Base-by-base conservation (phyloP, 768 basidiomycete species). In the Collybia sordida region DNA sequence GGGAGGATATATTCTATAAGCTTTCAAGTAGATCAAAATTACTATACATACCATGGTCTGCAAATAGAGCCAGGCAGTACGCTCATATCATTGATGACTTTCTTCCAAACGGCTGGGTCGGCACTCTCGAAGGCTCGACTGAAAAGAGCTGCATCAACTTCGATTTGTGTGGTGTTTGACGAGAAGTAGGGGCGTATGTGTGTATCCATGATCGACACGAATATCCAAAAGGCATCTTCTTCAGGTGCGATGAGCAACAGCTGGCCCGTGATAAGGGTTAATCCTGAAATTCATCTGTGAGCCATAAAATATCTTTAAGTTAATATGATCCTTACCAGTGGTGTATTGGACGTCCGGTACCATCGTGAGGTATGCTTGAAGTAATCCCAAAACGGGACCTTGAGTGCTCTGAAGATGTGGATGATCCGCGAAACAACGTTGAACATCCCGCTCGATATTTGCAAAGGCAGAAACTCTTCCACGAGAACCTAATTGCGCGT, bases 201-300 rank as follows among this genome's bases (percentile, higher is more conserved):
- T 1, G 80, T 78, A 56, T 93, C 89, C 90, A 93, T 93, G 55
- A 93, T 69, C 2, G 89, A 90, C 1, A 89, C 77, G 61, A 93
- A 92, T 17, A 88, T 92, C 90, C 90, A 93, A 64, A 93, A 93
- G 0, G 88, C 90, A 55, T 93, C 91, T 62, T 93, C 91, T 54
- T 93, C 90, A 0, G 90, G 91, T 0, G 88, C 81, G 41, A 88
- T 82, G 7, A 86, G 67, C 0, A 93, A 67, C 40, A 93, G 68
- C 53, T 90, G 84, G 1, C 88, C 88, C 18, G 84, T 80, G 45
- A 92, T 83, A 9, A 80, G 71, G 6, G 85, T 81, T 34, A 93
- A 67, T 3, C 86, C 90, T 90, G 48, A 21, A 4, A 25, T 15
- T 28, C 17, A 56, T 28, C 47, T 15, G 43, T 25, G 53, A 54